Percentiles rank a stretch among this genome's conserved stretches.
Evolutionary conservation across 305 asterid genomes (phyloP).

Genomic region (Caryopteris hybrid): DNA sequence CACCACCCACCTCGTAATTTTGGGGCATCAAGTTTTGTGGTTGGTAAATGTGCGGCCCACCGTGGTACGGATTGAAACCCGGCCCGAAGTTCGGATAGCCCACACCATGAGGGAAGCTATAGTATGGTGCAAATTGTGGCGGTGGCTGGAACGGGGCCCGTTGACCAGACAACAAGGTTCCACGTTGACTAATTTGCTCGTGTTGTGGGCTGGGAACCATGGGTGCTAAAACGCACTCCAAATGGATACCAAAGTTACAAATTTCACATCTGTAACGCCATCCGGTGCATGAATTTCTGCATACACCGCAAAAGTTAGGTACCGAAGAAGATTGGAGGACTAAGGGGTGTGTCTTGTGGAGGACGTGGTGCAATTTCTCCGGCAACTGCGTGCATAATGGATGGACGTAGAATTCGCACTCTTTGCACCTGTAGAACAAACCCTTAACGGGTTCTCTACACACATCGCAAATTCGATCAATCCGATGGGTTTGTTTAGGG

Average conservation of each 20-base stretch:
- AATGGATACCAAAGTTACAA: slow-evolving; percentile 35
- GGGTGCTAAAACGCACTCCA: slow-evolving; percentile 36
- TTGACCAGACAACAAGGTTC: slow-evolving; percentile 13
- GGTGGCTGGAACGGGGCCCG: slow-evolving; percentile 31
- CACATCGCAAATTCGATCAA: slow-evolving; percentile 25
- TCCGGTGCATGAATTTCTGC: slow-evolving; percentile 17
- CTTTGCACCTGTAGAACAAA: slow-evolving; percentile 32
- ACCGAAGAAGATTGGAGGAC: slow-evolving; percentile 1
- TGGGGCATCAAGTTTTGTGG: background rate
- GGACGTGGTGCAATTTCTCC: slow-evolving; percentile 28
- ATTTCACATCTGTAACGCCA: slow-evolving; percentile 40
- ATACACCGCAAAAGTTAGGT: slow-evolving; percentile 20
- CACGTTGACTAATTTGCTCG: slow-evolving; percentile 9
- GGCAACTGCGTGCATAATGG: slow-evolving; percentile 47
- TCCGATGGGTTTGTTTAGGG: background rate
- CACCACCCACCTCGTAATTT: slow-evolving; percentile 4
- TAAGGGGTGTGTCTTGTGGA: slow-evolving; percentile 36
- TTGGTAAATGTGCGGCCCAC: slow-evolving; percentile 4
- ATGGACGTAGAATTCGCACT: slow-evolving; percentile 37
- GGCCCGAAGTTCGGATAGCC: background rate
- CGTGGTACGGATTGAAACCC: background rate
- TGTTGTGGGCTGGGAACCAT: slow-evolving; percentile 4
- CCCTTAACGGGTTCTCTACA: slow-evolving; percentile 35
- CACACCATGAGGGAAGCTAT: slow-evolving; percentile 1
- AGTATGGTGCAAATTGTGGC: slow-evolving; percentile 18